These are phyloP conservation scores for Psilocybe cubensis DNA, from an alignment of 768 basidiomycete genomes.

Conservation along the genomic window DNA sequence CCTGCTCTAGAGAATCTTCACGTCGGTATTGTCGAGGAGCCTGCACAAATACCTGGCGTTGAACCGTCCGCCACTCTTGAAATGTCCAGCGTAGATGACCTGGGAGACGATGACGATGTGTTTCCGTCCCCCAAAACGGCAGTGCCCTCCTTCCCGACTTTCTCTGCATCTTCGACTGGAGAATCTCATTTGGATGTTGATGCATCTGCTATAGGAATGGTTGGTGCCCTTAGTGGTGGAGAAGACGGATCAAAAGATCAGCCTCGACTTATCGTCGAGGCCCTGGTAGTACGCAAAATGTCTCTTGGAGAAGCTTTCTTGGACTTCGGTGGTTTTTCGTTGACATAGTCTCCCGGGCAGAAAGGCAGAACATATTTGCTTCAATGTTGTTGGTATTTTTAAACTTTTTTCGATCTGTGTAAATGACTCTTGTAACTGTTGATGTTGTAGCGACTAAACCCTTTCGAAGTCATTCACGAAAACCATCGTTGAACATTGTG, in stretches of 20 bases:
- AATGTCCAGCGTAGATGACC: constrained; percentile 7
- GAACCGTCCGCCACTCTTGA: constrained; percentile 18
- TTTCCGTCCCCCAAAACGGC: constrained; percentile 36
- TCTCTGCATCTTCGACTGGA: constrained; percentile 24
- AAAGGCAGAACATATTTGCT: no score
- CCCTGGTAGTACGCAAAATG: constrained; percentile 77
- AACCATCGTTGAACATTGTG: no score
- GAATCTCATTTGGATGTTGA: constrained; percentile 33
- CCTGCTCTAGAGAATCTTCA: constrained; percentile 36
- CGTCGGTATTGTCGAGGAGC: constrained; percentile 25
- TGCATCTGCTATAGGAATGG: constrained; percentile 24
- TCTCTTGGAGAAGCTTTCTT: constrained; percentile 76
- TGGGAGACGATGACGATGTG: constrained; percentile 39
- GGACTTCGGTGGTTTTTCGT: constrained; percentile 69
- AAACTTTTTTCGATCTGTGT: no score
- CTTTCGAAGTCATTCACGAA: no score
- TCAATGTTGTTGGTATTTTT: no score
- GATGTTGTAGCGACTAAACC: no score
- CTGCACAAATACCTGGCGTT: constrained; percentile 7
- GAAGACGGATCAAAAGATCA: constrained; percentile 25
- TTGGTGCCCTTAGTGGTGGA: constrained; percentile 17
- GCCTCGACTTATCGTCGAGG: constrained; percentile 78
- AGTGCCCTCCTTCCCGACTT: constrained; percentile 25
- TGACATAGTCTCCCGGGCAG: constrained; percentile 28
- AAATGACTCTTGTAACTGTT: no score